Percentiles rank a stretch among this genome's conserved stretches.
These are phyloP conservation scores for Diplotaxis tenuifolia DNA, from an alignment of 345 rosid species.

Conservation along the genomic window DNA sequence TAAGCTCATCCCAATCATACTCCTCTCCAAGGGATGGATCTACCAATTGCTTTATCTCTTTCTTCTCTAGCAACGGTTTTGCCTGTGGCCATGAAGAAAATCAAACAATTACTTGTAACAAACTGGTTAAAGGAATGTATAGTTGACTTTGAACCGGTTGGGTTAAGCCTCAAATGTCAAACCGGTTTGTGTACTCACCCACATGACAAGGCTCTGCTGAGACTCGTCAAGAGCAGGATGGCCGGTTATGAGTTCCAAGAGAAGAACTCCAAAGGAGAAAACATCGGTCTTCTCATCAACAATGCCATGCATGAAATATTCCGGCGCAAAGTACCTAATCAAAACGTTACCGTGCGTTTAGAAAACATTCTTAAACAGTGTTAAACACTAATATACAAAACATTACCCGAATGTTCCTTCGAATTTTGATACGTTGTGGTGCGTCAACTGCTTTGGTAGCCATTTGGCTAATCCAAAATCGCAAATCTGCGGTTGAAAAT, in stretches of 20 bases:
- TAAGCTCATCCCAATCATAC: slow-evolving; percentile 63
- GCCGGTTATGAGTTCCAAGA: slow-evolving; percentile 85
- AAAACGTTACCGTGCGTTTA: background rate
- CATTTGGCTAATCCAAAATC: slow-evolving; percentile 96
- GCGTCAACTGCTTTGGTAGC: slow-evolving; percentile 84
- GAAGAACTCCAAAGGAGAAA: slow-evolving; percentile 83
- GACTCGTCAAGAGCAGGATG: slow-evolving; percentile 67
- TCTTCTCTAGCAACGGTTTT: slow-evolving; percentile 66
- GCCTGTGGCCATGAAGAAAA: slow-evolving; percentile 47
- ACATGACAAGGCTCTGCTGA: slow-evolving; percentile 69
- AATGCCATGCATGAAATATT: slow-evolving; percentile 85
- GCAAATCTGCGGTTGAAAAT: slow-evolving; percentile 91
- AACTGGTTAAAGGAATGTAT: background rate
- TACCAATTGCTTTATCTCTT: slow-evolving; percentile 47
- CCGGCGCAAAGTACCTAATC: background rate
- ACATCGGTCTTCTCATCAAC: slow-evolving; percentile 95
- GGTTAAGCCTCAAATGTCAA: slow-evolving; percentile 14
- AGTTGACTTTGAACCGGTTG: background rate
- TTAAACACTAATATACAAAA: background rate
- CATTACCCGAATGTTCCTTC: slow-evolving; percentile 93
- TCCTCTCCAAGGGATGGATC: slow-evolving; percentile 66
- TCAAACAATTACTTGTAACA: slow-evolving; percentile 6
- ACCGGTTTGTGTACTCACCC: slow-evolving; percentile 51
- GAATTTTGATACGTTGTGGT: slow-evolving; percentile 79
- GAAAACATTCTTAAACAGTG: background rate